phyloP scores from a whole-genome alignment of 306 rosid species.

The Trifolium repens region DNA sequence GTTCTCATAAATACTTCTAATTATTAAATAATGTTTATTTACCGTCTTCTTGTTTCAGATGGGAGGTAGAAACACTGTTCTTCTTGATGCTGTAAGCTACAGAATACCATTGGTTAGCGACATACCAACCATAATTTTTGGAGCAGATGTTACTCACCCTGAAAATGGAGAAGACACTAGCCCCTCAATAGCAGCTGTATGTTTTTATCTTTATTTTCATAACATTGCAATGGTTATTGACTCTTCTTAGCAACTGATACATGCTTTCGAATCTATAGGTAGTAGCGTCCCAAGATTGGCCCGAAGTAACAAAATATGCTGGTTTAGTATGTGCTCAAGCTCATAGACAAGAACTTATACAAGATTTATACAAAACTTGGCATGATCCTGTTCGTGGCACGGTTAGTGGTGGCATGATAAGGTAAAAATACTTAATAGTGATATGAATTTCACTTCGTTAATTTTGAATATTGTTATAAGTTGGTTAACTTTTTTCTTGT shows the following conservation, averaged over 20 bases:
- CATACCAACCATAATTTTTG: conserved; percentile 89
- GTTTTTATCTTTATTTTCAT: background rate
- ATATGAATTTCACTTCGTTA: background rate
- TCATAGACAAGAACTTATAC: conserved; percentile 94
- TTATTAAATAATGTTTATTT: background rate
- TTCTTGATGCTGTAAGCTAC: conserved; percentile 81
- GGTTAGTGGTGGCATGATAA: conserved; percentile 89
- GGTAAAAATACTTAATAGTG: conserved; percentile 45
- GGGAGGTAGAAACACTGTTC: conserved; percentile 97
- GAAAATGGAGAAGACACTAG: conserved; percentile 97
- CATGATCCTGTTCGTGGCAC: conserved; percentile 87
- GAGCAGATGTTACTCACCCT: conserved; percentile 98
- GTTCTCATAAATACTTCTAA: background rate
- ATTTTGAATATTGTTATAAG: background rate
- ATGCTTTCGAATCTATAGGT: conserved; percentile 60
- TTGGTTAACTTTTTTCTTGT: background rate
- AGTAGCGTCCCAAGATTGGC: conserved; percentile 99
- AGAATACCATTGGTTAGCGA: conserved; percentile 92
- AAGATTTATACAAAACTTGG: conserved; percentile 89
- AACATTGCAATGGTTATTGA: background rate
- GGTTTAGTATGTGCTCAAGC: conserved; percentile 95
- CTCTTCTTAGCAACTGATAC: conserved; percentile 38
- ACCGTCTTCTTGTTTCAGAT: conserved; percentile 58
- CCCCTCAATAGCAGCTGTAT: conserved; percentile 95
- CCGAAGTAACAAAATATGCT: conserved; percentile 92